Percentiles rank a stretch among this genome's conserved stretches.
Evolutionary conservation across 495 filamentous ascomycete species (phyloP).

Genomic region (Penicillium mononematosum): DNA sequence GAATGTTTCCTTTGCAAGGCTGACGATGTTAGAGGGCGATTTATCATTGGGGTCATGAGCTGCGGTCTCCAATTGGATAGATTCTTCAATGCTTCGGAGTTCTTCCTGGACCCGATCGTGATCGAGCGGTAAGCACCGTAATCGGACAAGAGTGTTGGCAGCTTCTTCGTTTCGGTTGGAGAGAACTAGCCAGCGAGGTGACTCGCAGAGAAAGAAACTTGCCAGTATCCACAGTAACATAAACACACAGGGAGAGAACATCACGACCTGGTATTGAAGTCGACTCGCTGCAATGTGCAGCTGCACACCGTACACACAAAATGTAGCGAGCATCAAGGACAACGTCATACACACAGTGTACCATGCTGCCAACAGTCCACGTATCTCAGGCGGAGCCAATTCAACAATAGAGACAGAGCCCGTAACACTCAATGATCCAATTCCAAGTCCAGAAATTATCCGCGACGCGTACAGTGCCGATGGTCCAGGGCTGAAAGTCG

Average conservation of each 20-base stretch:
- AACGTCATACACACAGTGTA: slow-evolving; percentile 17
- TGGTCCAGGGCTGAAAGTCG: background rate
- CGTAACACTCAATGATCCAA: slow-evolving; percentile 18
- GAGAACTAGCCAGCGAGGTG: slow-evolving; percentile 34
- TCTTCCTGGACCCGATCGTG: slow-evolving; percentile 28
- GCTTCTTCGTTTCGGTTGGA: slow-evolving; percentile 29
- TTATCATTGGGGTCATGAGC: slow-evolving; percentile 11
- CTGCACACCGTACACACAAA: slow-evolving; percentile 15
- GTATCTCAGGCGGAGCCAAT: slow-evolving; percentile 19
- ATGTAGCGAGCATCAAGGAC: slow-evolving; percentile 3
- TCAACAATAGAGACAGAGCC: slow-evolving; percentile 19
- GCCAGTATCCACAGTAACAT: slow-evolving; percentile 13
- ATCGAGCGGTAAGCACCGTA: slow-evolving; percentile 27
- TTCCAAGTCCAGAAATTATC: slow-evolving; percentile 21
- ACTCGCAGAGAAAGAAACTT: slow-evolving; percentile 35
- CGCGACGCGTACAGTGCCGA: slow-evolving; percentile 15
- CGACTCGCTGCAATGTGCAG: slow-evolving; percentile 9
- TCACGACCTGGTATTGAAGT: slow-evolving; percentile 24
- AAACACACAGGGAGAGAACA: slow-evolving; percentile 17
- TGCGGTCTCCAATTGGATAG: slow-evolving; percentile 17
- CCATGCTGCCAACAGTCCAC: slow-evolving; percentile 20
- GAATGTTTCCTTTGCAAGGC: slow-evolving; percentile 19
- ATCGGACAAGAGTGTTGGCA: slow-evolving; percentile 20
- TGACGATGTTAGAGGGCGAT: slow-evolving; percentile 12
- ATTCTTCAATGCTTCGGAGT: slow-evolving; percentile 25